Evolutionary conservation across 2,329 filamentous ascomycete genomes (phyloP).

Genomic region (Ophiocordyceps polyrhachis-furcata): DNA sequence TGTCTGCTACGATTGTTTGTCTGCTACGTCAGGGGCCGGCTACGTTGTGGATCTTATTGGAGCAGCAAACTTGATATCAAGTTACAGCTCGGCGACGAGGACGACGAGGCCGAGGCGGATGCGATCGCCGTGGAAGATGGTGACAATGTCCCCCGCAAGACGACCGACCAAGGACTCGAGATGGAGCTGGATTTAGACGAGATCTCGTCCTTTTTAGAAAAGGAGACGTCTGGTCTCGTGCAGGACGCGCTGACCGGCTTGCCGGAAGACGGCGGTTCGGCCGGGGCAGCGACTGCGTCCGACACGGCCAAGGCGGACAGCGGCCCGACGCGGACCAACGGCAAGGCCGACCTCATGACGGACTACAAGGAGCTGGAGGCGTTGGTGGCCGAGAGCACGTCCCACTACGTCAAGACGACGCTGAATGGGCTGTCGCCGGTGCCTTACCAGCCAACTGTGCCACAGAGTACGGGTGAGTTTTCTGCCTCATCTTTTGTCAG

Average conservation of each 20-base stretch:
- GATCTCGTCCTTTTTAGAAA: slow-evolving; percentile 23
- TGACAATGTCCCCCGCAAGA: background rate
- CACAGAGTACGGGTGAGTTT: slow-evolving; percentile 18
- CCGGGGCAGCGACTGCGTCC: background rate
- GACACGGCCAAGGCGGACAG: slow-evolving; percentile 7
- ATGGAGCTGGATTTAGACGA: slow-evolving; percentile 20
- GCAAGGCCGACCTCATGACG: slow-evolving; percentile 15
- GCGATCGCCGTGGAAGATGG: background rate
- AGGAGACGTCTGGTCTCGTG: slow-evolving; percentile 2
- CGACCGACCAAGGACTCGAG: slow-evolving; percentile 8
- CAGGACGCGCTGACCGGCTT: slow-evolving; percentile 12
- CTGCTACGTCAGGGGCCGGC: slow-evolving; percentile 13
- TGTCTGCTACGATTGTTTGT: slow-evolving; percentile 18
- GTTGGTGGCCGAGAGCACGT: slow-evolving; percentile 24
- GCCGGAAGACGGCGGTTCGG: slow-evolving; percentile 16
- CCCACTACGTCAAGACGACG: slow-evolving; percentile 25
- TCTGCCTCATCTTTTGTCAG: background rate
- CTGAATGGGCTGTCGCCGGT: slow-evolving; percentile 22
- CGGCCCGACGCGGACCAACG: slow-evolving; percentile 9
- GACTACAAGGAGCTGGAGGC: slow-evolving; percentile 25
- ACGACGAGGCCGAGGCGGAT: slow-evolving; percentile 2
- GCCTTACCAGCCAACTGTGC: slow-evolving; percentile 23
- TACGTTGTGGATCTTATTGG: slow-evolving; percentile 15
- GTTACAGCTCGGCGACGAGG: slow-evolving; percentile 12
- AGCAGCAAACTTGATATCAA: slow-evolving; percentile 17